phyloP scores from a whole-genome alignment of 352 stramenopile genomes.

The Globisporangium barbulae region DNA sequence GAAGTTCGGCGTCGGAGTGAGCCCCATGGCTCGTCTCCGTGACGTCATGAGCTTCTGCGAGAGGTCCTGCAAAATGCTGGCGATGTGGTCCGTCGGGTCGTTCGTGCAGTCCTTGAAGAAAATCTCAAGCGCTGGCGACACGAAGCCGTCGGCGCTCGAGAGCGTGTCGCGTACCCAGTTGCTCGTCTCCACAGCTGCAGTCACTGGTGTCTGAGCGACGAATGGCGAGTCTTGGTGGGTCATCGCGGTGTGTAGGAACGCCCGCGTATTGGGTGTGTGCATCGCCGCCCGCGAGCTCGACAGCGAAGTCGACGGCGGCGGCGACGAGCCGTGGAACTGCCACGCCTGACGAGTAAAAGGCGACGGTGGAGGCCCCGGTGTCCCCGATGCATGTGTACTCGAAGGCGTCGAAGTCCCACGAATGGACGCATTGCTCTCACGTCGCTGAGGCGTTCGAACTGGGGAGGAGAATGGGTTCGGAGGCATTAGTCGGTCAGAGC shows the following conservation, averaged over 20 bases:
- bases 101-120: constrained; percentile 62
- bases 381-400: neutral
- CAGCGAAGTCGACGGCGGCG: constrained; percentile 27
- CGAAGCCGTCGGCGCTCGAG: constrained; percentile 19
- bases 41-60: constrained; percentile 47
- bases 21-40: constrained; percentile 21
- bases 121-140: constrained; percentile 42
- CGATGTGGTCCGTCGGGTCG: constrained; percentile 58
- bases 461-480: constrained; percentile 30
- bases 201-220: constrained; percentile 66
- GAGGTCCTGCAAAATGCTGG: constrained; percentile 41
- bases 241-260: constrained; percentile 22
- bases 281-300: constrained; percentile 22
- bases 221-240: constrained; percentile 42
- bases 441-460: constrained; percentile 30
- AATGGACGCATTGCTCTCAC: constrained; percentile 20
- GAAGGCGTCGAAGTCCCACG: constrained; percentile 33
- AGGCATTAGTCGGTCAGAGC: constrained; percentile 14
- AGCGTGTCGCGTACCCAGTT: constrained; percentile 78
- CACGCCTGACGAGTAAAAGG: constrained; percentile 54
- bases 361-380: constrained; percentile 25
- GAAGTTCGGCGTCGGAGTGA: constrained; percentile 1
- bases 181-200: constrained; percentile 76
- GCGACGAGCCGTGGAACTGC: constrained; percentile 69
- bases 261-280: constrained; percentile 27